Conservation (phyloP, 2,329 filamentous ascomycete genomes). For the Hymenoscyphus linearis region DNA sequence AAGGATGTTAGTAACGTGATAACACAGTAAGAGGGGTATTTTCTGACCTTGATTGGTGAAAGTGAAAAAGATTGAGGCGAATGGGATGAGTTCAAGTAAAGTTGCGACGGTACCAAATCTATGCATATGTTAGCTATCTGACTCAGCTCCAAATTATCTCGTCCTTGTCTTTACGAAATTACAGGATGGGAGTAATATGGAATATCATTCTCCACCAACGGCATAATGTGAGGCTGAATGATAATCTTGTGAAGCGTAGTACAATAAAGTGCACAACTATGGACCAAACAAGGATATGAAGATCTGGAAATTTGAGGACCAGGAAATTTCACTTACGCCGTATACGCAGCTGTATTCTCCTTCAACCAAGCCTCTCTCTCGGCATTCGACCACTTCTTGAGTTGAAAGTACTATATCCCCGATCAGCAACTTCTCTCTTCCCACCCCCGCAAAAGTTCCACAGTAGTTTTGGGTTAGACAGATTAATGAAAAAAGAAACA, state of each 20-base stretch:
- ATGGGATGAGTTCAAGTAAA: slow-evolving; percentile 76
- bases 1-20: slow-evolving; percentile 1
- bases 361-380: slow-evolving; percentile 66
- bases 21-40: not conserved
- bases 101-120: slow-evolving; percentile 74
- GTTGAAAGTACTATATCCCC: slow-evolving; percentile 70
- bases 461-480: no score
- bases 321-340: slow-evolving; percentile 53
- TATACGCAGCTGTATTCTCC: slow-evolving; percentile 69
- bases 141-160: not conserved
- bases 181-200: not conserved
- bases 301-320: not conserved
- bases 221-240: not conserved
- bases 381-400: slow-evolving; percentile 72
- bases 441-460: no score
- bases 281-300: not conserved
- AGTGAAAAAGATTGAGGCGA: slow-evolving; percentile 76
- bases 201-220: not conserved
- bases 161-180: not conserved
- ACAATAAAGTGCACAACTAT: not conserved
- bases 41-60: slow-evolving; percentile 75
- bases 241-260: not conserved
- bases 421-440: slow-evolving; percentile 1
- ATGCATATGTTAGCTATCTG: slow-evolving; percentile 31
- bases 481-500: not conserved